These are phyloP conservation scores for Austroboletus eburneus DNA, from an alignment of 768 basidiomycete genomes.

Conservation along the genomic window DNA sequence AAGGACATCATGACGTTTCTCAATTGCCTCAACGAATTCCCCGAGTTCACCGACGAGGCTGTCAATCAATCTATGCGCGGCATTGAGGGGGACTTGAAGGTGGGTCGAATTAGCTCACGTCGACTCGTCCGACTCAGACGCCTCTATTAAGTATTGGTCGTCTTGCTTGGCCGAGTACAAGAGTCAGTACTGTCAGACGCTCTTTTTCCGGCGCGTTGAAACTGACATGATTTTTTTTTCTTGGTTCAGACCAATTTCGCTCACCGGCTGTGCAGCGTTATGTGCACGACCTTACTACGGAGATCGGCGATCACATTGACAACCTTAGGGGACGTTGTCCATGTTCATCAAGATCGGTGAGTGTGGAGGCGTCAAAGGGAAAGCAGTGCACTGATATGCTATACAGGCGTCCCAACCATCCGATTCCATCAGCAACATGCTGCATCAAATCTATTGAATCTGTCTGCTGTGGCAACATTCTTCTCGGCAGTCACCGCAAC, in stretches of 20 bases:
- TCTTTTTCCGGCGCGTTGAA: neutral
- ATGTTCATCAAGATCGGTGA: constrained; percentile 53
- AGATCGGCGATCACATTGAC: constrained; percentile 53
- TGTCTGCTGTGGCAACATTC: constrained; percentile 52
- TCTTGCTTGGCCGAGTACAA: constrained; percentile 47
- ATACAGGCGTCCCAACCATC: constrained; percentile 49
- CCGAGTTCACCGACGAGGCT: constrained; percentile 51
- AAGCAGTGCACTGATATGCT: constrained; percentile 27
- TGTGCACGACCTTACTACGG: constrained; percentile 47
- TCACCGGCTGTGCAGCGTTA: constrained; percentile 52
- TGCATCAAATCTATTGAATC: constrained; percentile 44
- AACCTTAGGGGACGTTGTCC: constrained; percentile 45
- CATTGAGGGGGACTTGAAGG: constrained; percentile 49
- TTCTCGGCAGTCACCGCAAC: constrained; percentile 52
- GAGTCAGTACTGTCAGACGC: constrained; percentile 26
- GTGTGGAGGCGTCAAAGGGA: constrained; percentile 19
- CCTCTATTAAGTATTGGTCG: constrained; percentile 44
- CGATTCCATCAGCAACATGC: constrained; percentile 52
- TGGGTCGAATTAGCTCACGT: constrained; percentile 19
- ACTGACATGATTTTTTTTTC: constrained; percentile 7
- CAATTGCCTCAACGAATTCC: constrained; percentile 52
- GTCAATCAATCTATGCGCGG: constrained; percentile 47
- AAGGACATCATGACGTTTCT: constrained; percentile 49
- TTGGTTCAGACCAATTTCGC: constrained; percentile 42
- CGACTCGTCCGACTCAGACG: neutral